These are phyloP conservation scores for Lichina pygmaea DNA, from an alignment of 495 filamentous ascomycete genomes.

Conservation along the genomic window DNA sequence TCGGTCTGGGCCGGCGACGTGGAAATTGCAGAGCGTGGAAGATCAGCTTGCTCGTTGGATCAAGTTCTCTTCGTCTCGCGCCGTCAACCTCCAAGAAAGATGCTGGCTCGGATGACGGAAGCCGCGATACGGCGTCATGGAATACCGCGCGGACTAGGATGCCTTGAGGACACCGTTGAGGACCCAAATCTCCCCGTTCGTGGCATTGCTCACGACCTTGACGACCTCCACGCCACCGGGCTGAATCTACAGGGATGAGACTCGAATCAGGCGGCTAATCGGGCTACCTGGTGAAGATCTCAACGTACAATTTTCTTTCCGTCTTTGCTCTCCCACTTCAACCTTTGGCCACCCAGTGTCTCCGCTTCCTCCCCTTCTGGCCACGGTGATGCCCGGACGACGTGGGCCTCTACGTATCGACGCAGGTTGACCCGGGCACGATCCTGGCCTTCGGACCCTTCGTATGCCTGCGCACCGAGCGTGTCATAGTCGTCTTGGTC, in stretches of 20 bases:
- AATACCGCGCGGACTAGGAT: too few species aligned
- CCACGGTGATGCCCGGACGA: constrained; percentile 60
- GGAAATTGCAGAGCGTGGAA: too few species aligned
- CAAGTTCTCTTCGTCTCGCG: too few species aligned
- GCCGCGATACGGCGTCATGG: too few species aligned
- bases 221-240: constrained; percentile 53
- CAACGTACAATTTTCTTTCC: constrained; percentile 40
- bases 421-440: constrained; percentile 54
- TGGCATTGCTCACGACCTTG: constrained; percentile 38
- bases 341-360: constrained; percentile 38
- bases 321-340: constrained; percentile 61
- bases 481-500: constrained; percentile 51
- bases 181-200: constrained; percentile 54
- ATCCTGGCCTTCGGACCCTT: constrained; percentile 51
- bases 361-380: constrained; percentile 40
- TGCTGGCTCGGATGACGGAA: too few species aligned
- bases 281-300: constrained; percentile 1
- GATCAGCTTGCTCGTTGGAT: too few species aligned
- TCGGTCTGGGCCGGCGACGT: too few species aligned
- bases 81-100: too few species aligned
- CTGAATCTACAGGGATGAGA: constrained; percentile 29
- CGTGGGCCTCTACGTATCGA: constrained; percentile 68
- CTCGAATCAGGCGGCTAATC: not conserved
- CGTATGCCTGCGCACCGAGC: constrained; percentile 54
- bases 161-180: constrained; percentile 11